Evolutionary conservation across 208 protist species (phyloP).

Genomic region (Trypanosoma vivax): DNA sequence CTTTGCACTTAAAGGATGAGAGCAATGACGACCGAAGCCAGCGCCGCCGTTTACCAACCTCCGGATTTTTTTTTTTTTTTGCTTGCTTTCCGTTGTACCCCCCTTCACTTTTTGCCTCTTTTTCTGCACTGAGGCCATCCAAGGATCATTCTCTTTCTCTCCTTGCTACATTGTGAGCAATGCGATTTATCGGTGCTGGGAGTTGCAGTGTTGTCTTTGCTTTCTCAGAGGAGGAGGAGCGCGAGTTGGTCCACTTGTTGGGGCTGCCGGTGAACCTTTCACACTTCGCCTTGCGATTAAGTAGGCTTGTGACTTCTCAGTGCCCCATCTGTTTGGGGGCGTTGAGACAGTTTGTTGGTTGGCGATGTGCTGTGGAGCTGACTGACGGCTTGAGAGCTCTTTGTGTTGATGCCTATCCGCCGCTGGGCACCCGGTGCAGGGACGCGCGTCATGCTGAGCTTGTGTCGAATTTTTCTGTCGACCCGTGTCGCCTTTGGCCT

Average conservation of each 20-base stretch:
- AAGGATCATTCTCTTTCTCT: neutral
- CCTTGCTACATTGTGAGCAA: neutral
- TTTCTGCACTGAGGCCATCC: neutral
- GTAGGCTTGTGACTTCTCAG: neutral
- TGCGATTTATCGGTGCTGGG: constrained; percentile 14
- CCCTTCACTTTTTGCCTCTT: neutral
- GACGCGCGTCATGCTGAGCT: constrained; percentile 3
- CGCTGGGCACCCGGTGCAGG: neutral
- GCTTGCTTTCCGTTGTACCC: neutral
- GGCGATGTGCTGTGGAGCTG: constrained; percentile 4
- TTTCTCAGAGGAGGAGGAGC: constrained; percentile 8
- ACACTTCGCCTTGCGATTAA: constrained; percentile 12
- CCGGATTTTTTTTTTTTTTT: constrained; percentile 1
- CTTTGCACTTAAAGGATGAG: neutral
- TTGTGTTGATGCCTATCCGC: constrained; percentile 1
- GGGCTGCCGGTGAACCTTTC: neutral
- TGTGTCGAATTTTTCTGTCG: constrained; percentile 13
- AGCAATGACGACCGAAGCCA: no score
- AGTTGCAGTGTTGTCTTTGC: constrained; percentile 17
- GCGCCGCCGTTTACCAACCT: neutral
- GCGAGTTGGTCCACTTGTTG: neutral
- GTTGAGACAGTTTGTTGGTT: constrained; percentile 12
- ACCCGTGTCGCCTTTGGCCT: neutral
- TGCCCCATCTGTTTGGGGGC: constrained; percentile 6
- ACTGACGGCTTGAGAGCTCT: neutral